Evolutionary conservation across 2,329 filamentous ascomycete genomes (phyloP), one percentile per base, ranked within the genome.

Genomic region (Zymoseptoria passerinii): DNA sequence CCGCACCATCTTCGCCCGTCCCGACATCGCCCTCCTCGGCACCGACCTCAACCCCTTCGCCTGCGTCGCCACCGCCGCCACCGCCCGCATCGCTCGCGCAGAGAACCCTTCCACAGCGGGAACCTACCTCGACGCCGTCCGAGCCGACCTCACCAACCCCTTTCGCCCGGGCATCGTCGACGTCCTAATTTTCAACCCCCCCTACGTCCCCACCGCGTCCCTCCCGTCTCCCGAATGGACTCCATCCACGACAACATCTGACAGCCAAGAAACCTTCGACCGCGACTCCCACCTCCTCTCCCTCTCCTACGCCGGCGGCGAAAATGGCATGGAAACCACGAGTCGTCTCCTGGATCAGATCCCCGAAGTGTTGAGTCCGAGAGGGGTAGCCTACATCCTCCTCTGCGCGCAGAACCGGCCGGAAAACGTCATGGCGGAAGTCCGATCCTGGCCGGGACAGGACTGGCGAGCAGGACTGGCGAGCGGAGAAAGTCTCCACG

Each of bases 261-360:
- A n/a, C n/a, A n/a, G n/a, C n/a, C n/a, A n/a, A n/a, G n/a, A n/a
- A n/a, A n/a, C n/a, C n/a, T 96, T 90, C 65, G 89, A 92, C 57
- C 83, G 85, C 58, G 91, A 96, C 69, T 92, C 89, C 28, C 87
- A 90, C 69, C 80, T 96, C 56, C 81, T 97, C 23, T 85, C 88
- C 48, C 77, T 97, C 52, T 90, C 91, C 3, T 97, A 96, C 72
- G 92, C 91, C 0, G 94, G 94, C 27, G 94, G 94, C 0, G 75
- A 77, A 28, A 88, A 96, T 71, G 94, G 94, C 5, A 99, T 99
- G 92, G 90, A 95, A 76, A 90, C 87, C 27, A 99, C 92, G 51
- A 83, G 92, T 62, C 80, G 89, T 48, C 76, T 99, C 64, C 77
- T 99, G 48, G 81, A 82, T 8, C 78, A 82, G 35, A 75, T 99